Conservation (phyloP, 2,329 filamentous ascomycete species). For the Colletotrichum ledebouriae region DNA sequence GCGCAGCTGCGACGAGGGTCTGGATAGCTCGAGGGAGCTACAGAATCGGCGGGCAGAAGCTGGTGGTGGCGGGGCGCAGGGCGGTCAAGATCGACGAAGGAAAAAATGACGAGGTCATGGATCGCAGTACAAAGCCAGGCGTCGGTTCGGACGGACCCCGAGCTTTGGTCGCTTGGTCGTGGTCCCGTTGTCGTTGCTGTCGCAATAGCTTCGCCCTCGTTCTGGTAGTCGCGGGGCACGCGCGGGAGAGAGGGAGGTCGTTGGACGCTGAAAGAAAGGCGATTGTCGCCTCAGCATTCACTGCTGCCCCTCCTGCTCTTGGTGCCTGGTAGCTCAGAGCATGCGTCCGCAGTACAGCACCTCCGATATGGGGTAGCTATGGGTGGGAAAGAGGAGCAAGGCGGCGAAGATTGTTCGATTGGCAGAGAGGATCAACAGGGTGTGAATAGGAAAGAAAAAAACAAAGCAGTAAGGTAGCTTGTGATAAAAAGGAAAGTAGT, state of each 20-base stretch:
- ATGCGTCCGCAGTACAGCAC: conserved; percentile 27
- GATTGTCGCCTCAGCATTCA: no score
- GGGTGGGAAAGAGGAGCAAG: conserved; percentile 1
- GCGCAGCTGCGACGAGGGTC: neutral
- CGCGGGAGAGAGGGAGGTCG: conserved; percentile 4
- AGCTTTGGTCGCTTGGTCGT: conserved; percentile 2
- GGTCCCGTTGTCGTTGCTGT: neutral
- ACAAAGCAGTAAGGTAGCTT: neutral
- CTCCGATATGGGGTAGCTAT: neutral
- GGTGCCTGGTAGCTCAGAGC: conserved; percentile 12
- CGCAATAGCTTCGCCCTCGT: conserved; percentile 7
- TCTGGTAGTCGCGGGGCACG: neutral
- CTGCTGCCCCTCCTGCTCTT: conserved; percentile 32
- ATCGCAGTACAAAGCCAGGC: neutral
- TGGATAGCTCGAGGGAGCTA: conserved; percentile 12
- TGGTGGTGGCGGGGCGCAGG: neutral
- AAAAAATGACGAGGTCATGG: neutral
- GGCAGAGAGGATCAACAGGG: neutral
- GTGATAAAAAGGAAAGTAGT: conserved; percentile 30
- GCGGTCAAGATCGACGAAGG: conserved; percentile 4
- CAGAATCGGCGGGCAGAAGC: neutral
- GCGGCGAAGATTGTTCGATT: neutral
- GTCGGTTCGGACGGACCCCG: neutral
- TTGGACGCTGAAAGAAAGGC: conserved; percentile 1
- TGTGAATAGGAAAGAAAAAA: conserved; percentile 1